phyloP scores from a whole-genome alignment of 441 rosid genomes.

The Jatropha multifida region DNA sequence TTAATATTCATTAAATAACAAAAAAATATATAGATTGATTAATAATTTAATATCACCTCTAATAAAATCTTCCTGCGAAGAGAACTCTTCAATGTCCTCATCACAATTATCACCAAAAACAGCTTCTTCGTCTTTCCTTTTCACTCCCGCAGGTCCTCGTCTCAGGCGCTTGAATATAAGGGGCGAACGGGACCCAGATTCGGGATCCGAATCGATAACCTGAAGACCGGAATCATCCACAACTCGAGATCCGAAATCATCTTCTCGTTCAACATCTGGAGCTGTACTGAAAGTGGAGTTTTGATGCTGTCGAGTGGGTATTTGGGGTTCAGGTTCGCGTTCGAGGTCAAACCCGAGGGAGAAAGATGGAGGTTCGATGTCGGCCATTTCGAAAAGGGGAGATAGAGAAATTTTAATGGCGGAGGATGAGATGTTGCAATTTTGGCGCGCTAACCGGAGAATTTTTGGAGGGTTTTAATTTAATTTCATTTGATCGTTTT shows the following conservation, averaged over 20 bases:
- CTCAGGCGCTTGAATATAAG: constrained; percentile 62
- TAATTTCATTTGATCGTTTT: neutral
- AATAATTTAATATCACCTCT: constrained; percentile 27
- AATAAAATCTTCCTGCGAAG: constrained; percentile 53
- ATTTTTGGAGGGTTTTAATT: neutral
- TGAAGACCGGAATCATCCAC: constrained; percentile 13
- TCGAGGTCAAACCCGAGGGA: constrained; percentile 79
- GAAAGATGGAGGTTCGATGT: constrained; percentile 77
- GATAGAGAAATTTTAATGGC: neutral
- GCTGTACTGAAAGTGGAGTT: constrained; percentile 6
- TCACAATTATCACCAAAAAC: constrained; percentile 31
- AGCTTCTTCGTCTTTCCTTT: constrained; percentile 16
- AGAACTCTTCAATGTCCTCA: constrained; percentile 84
- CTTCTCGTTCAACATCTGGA: neutral
- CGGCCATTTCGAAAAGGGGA: constrained; percentile 35
- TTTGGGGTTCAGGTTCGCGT: constrained; percentile 30
- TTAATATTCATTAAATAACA: neutral
- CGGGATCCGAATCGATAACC: constrained; percentile 35
- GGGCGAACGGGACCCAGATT: constrained; percentile 33
- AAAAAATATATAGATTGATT: neutral
- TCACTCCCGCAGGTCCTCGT: constrained; percentile 36
- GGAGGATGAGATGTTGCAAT: neutral
- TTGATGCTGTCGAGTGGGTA: constrained; percentile 2
- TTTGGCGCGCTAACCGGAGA: neutral
- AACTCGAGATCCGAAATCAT: constrained; percentile 6